phyloP scores from a whole-genome alignment of 176 grass and related monocot species.

The Metroxylon sagu region DNA sequence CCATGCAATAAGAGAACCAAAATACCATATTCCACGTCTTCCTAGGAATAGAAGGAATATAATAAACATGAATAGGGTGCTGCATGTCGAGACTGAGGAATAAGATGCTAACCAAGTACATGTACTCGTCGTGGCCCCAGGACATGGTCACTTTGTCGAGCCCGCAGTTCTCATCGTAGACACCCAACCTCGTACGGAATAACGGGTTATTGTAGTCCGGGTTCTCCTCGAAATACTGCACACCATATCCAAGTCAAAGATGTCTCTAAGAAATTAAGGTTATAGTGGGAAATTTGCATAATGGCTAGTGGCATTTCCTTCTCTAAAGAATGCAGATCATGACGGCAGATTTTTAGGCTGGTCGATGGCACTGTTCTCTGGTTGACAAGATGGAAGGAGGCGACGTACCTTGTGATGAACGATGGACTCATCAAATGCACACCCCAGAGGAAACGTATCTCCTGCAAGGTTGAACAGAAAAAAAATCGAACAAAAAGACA shows the following conservation, averaged over 20 bases:
- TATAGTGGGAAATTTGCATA: too few species aligned
- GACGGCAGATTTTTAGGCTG: too few species aligned
- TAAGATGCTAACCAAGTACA: conserved; percentile 20
- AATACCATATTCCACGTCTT: too few species aligned
- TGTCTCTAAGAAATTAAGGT: too few species aligned
- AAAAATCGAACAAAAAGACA: not conserved
- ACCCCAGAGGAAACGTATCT: conserved; percentile 32
- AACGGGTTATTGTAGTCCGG: conserved; percentile 21
- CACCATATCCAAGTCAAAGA: not conserved
- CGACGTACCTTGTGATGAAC: conserved; percentile 24
- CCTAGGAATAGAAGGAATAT: too few species aligned
- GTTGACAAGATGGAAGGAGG: too few species aligned
- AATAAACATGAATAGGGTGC: too few species aligned
- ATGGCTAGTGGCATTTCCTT: too few species aligned
- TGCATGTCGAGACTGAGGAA: not conserved
- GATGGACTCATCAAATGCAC: conserved; percentile 34
- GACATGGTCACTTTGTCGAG: conserved; percentile 32
- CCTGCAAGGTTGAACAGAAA: conserved; percentile 4
- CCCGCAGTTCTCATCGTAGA: conserved; percentile 28
- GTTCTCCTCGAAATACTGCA: conserved; percentile 35
- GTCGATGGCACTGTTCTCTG: too few species aligned
- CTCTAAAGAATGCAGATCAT: too few species aligned
- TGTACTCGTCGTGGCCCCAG: conserved; percentile 36
- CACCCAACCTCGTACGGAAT: conserved; percentile 12
- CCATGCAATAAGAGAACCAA: not conserved